Percentiles rank a stretch among this genome's conserved stretches.
Conservation (phyloP, 352 stramenopile species). For the Globisporangium orthogonon region DNA sequence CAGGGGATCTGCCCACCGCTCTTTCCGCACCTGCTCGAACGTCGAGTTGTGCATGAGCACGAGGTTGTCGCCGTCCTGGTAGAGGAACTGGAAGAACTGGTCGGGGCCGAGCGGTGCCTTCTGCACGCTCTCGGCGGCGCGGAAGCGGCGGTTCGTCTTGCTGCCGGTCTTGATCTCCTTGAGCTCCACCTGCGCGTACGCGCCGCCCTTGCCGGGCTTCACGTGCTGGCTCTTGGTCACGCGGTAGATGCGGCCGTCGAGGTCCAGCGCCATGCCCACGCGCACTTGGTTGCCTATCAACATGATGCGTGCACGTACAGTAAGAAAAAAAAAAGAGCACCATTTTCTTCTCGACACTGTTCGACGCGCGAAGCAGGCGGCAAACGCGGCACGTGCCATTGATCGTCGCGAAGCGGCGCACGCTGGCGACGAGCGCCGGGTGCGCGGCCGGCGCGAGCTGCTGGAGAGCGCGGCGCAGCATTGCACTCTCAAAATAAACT, state of each 20-base stretch:
- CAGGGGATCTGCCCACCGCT: not conserved
- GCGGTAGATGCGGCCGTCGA: constrained; percentile 81
- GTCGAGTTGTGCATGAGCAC: constrained; percentile 79
- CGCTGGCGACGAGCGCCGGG: constrained; percentile 20
- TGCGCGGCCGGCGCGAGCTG: constrained; percentile 21
- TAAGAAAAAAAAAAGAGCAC: not conserved
- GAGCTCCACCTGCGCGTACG: constrained; percentile 74
- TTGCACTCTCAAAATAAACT: constrained; percentile 2
- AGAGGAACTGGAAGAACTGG: constrained; percentile 79
- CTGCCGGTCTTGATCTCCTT: constrained; percentile 85
- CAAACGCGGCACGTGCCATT: constrained; percentile 32
- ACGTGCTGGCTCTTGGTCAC: constrained; percentile 82
- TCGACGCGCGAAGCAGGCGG: not conserved
- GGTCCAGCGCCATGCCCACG: constrained; percentile 74
- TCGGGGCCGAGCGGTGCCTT: constrained; percentile 73
- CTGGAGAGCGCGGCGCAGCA: constrained; percentile 35
- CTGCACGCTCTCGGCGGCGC: constrained; percentile 68
- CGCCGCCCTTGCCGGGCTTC: constrained; percentile 80
- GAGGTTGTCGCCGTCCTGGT: constrained; percentile 70
- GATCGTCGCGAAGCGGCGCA: constrained; percentile 50
- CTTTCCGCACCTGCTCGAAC: constrained; percentile 62
- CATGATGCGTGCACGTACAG: not conserved
- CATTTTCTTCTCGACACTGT: no score
- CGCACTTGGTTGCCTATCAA: constrained; percentile 73
- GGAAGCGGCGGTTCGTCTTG: constrained; percentile 82